phyloP scores from a whole-genome alignment of 2,329 filamentous ascomycete genomes.

The Zymoseptoria passerinii region DNA sequence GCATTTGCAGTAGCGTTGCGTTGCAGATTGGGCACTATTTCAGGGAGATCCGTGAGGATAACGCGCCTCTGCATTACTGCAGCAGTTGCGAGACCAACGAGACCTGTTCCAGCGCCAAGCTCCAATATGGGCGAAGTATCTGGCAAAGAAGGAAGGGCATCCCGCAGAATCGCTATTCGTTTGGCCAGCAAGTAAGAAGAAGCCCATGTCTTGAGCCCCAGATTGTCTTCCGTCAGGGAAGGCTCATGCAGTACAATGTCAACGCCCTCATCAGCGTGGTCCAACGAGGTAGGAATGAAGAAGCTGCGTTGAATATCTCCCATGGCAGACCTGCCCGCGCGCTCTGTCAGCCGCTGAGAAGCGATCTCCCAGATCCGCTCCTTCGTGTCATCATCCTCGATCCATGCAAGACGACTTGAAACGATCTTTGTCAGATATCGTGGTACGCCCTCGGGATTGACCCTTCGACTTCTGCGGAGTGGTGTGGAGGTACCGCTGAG shows the following conservation, averaged over 20 bases:
- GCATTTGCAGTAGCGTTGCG: constrained; percentile 63
- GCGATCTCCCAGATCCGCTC: constrained; percentile 71
- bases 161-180: constrained; percentile 45
- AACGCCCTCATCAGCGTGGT: constrained; percentile 34
- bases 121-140: constrained; percentile 49
- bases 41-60: constrained; percentile 70
- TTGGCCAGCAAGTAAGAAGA: constrained; percentile 79
- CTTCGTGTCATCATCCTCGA: constrained; percentile 55
- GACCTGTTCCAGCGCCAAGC: constrained; percentile 79
- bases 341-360: constrained; percentile 70
- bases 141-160: constrained; percentile 10
- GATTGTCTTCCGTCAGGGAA: constrained; percentile 73
- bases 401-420: constrained; percentile 59
- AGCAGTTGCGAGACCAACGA: constrained; percentile 81
- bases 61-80: constrained; percentile 59
- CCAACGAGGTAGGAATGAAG: constrained; percentile 35
- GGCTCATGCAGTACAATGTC: constrained; percentile 74
- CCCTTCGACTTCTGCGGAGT: constrained; percentile 32
- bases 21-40: constrained; percentile 74
- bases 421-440: constrained; percentile 63
- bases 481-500: constrained; percentile 19
- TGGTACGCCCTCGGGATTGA: constrained; percentile 44
- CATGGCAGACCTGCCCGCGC: constrained; percentile 70
- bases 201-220: constrained; percentile 94
- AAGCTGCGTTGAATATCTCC: constrained; percentile 55